Conservation (phyloP, 2,329 filamentous ascomycete genomes). For the Ceratocystis albifundus region DNA sequence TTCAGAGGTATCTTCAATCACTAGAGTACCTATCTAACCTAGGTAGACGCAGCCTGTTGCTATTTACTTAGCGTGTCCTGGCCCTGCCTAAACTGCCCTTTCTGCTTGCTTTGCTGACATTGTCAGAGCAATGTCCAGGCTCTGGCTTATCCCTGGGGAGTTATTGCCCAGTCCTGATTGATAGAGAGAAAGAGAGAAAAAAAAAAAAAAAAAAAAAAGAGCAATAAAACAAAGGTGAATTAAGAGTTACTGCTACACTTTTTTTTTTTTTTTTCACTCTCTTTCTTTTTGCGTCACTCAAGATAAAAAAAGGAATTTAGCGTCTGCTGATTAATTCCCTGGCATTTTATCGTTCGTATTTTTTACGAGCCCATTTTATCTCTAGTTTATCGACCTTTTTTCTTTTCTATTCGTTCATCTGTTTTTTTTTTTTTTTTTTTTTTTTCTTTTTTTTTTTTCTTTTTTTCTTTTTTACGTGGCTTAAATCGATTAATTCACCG, state of each 20-base stretch:
- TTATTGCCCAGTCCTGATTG: not conserved
- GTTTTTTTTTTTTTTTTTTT: not conserved
- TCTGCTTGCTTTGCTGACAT: not conserved
- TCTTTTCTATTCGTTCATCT: not conserved
- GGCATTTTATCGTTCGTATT: not conserved
- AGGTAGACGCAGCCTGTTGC: not conserved
- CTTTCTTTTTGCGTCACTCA: constrained; percentile 7
- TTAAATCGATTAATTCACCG: constrained; percentile 5
- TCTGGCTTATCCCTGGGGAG: not conserved
- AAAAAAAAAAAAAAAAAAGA: not conserved
- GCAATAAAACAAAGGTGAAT: not conserved
- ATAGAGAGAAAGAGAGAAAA: not conserved
- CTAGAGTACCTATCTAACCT: not conserved
- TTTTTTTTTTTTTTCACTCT: no score
- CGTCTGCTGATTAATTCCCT: not conserved
- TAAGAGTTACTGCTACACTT: not conserved
- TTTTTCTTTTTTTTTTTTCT: not conserved
- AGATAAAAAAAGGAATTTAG: not conserved
- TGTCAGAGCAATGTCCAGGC: not conserved
- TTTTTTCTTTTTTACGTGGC: constrained; percentile 5
- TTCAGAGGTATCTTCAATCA: not conserved
- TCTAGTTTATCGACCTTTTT: not conserved
- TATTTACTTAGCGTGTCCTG: not conserved
- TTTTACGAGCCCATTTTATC: not conserved
- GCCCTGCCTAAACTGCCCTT: not conserved